Evolutionary conservation across 148 eudicot species (phyloP).

Genomic region (Cornus florida): DNA sequence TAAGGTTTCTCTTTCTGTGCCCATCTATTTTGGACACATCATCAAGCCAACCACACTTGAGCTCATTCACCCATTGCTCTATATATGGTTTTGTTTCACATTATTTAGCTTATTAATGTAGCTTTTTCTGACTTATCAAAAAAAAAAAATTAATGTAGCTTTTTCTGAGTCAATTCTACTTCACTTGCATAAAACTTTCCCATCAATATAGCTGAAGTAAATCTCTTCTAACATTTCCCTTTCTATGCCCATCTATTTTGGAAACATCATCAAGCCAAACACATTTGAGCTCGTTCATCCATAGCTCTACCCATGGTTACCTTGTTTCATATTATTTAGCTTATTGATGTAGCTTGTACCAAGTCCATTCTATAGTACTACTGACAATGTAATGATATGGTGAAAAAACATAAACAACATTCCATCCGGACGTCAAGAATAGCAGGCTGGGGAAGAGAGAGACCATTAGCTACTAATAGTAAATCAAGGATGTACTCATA

Average conservation of each 20-base stretch:
- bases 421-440: too few relatives aligned
- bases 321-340: background rate
- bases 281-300: background rate
- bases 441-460: too few relatives aligned
- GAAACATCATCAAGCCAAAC: background rate
- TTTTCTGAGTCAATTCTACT: background rate
- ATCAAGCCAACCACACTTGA: background rate
- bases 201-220: background rate
- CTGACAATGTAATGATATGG: too few relatives aligned
- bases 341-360: background rate
- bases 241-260: background rate
- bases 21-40: background rate
- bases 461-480: background rate
- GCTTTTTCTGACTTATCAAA: background rate
- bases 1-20: background rate
- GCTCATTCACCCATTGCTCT: background rate
- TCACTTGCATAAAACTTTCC: background rate
- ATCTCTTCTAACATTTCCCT: background rate
- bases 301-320: constrained; percentile 1
- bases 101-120: background rate
- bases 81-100: background rate
- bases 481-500: background rate
- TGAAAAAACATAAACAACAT: too few relatives aligned
- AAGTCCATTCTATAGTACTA: too few relatives aligned
- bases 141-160: background rate